Conservation (phyloP, 257 asterid genomes). For the Solanum lycopersicoides region DNA sequence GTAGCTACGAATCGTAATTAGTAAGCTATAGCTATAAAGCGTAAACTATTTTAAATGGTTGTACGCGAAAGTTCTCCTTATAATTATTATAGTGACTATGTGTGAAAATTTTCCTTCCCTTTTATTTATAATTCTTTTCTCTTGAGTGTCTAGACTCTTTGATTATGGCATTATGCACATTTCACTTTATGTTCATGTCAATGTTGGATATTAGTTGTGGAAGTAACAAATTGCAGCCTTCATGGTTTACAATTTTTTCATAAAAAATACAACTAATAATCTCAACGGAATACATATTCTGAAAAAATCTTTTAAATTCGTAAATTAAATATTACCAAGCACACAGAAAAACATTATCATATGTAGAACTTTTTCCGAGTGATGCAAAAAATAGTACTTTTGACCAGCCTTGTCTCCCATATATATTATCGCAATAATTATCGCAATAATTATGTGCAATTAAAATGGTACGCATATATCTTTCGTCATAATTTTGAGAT, state of each 20-base stretch:
- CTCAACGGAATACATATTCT: background rate
- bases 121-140: no score
- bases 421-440: background rate
- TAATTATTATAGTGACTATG: no score
- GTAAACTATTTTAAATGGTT: no score
- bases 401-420: background rate
- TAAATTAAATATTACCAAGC: background rate
- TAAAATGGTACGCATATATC: background rate
- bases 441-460: background rate
- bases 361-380: background rate
- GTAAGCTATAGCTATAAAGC: fast-evolving
- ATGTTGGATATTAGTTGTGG: no score
- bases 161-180: no score
- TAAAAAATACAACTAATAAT: background rate
- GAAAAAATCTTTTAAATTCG: background rate
- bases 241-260: background rate
- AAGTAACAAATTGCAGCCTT: background rate
- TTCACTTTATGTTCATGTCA: no score
- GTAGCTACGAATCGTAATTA: no score
- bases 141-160: no score
- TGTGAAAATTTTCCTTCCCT: no score
- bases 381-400: background rate
- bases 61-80: no score
- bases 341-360: background rate
- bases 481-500: no score